Evolutionary conservation across 495 filamentous ascomycete species (phyloP), one percentile per base, ranked within the genome.

Genomic region (Penicillium turbatum): DNA sequence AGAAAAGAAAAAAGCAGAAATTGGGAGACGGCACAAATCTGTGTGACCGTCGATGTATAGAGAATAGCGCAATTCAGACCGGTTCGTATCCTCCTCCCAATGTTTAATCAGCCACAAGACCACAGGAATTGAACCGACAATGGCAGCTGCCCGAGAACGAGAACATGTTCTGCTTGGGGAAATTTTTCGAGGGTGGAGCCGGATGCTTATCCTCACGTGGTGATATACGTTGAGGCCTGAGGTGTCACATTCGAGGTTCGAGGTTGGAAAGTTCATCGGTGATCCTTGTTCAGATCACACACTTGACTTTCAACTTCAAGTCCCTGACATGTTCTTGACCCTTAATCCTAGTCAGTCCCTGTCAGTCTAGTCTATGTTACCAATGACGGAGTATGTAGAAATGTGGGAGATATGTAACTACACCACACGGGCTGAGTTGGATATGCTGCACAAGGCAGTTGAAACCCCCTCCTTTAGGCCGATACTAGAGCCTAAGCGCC

Each of bases 181-280:
- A 74, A 73, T 75, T 75, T 76, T 76, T 74, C 63, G 72, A 72
- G 59, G 34, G 71, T 73, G 71, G 73, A 73, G 54, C 70, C 42
- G 43, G 47, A 37, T 13, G 32, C n/a, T 54, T 77, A 77, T 75
- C 72, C 40, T 70, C 74, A 77, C 74, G 74, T 77, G 74, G 53
- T 66, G 74, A 77, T 77, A 77, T 52, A 16, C 5, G 15, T 27
- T 16, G 7, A 6, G 36, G 58, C 63, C 63, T 66, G 30, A 64
- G 64, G 64, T 42, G 13, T 9, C 9, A 30, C 31, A 4, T 16
- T 16, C 21, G n/a, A 32, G 37, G 17, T 21, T 21, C n/a, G n/a
- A n/a, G n/a, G n/a, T n/a, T n/a, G n/a, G n/a, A 6, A 6, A 16
- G 21, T 26, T 24, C 19, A 40, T 48, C 19, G 27, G 17, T n/a